These are phyloP conservation scores for Suillus lakei DNA, from an alignment of 768 basidiomycete species.

Conservation along the genomic window DNA sequence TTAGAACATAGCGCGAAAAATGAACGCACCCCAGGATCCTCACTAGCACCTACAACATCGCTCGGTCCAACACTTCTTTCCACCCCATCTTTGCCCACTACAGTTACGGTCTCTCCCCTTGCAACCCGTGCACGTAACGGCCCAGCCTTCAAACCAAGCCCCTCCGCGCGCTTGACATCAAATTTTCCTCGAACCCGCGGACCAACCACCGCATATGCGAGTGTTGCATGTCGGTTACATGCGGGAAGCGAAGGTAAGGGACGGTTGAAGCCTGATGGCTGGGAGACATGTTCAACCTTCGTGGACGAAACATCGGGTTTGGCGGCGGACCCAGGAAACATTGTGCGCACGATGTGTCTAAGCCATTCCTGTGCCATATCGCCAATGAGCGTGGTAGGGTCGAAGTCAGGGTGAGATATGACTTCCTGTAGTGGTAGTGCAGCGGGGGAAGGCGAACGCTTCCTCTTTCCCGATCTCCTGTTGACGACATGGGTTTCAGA, in stretches of 20 bases:
- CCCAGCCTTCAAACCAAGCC: slow-evolving; percentile 66
- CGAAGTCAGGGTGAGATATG: slow-evolving; percentile 11
- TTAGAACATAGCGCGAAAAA: not conserved
- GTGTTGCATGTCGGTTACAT: not conserved
- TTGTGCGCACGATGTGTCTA: not conserved
- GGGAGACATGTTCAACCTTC: not conserved
- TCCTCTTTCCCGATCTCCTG: slow-evolving; percentile 41
- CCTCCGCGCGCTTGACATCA: slow-evolving; percentile 18
- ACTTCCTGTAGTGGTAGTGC: slow-evolving; percentile 24
- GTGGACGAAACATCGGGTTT: not conserved
- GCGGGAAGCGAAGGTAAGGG: not conserved
- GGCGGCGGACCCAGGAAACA: slow-evolving; percentile 2
- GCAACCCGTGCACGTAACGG: slow-evolving; percentile 63
- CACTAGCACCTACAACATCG: slow-evolving; percentile 3
- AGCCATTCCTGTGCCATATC: not conserved
- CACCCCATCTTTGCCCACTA: not conserved
- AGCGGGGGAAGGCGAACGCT: slow-evolving; percentile 44
- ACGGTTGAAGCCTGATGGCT: not conserved
- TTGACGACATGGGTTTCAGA: slow-evolving; percentile 6
- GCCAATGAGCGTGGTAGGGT: not conserved
- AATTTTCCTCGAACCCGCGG: not conserved
- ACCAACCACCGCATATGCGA: not conserved
- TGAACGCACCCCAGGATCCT: not conserved
- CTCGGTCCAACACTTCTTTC: slow-evolving; percentile 1
- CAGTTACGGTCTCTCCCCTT: slow-evolving; percentile 64